Evolutionary conservation across 768 basidiomycete species (phyloP), one percentile per base, ranked within the genome.

Genomic region (Rhizopogon roseolus): DNA sequence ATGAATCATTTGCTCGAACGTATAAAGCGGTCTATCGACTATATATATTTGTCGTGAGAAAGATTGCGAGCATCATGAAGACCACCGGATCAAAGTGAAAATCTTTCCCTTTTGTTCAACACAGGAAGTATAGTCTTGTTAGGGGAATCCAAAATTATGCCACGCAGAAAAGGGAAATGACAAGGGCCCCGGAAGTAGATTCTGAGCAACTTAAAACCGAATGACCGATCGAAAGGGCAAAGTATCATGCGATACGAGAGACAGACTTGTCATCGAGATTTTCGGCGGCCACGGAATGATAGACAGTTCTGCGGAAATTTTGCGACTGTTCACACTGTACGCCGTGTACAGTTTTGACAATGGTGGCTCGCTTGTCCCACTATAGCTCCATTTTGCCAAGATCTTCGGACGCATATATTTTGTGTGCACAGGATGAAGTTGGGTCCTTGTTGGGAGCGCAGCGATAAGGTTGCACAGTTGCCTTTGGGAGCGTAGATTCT

Each of bases 281-380:
- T n/a, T 50, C 55, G 62, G 59, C 50, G 56, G 54, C 69, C 68
- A 68, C 38, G 49, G 38, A 17, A 52, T 72, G 40, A 77, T 77
- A 50, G 73, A 80, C 42, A 78, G 76, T 67, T 78, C 76, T 55
- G 72, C 73, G 53, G 78, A 80, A 16, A 75, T 68, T 39, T 73
- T 67, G 64, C 66, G 71, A 59, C 59, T 55, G 41, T 50, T 56
- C 58, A 19, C 32, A 10, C 34, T 9, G 5, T 36, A 36, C 46
- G 46, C 46, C 38, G 7, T 39, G 19, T 13, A 6, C 8, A 48
- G 14, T 16, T 16, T 22, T 38, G 65, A 65, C 64, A 54, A 70
- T 57, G 50, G 61, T 60, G 49, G 64, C 61, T 54, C 75, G 72
- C 56, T 68, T 64, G 29, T 63, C 66, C 74, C 71, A 75, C 53